A percentile compares a stretch with the other conserved stretches of the same genome.
Conservation (phyloP, 768 basidiomycete species). For the Mycena olivaceomarginata region DNA sequence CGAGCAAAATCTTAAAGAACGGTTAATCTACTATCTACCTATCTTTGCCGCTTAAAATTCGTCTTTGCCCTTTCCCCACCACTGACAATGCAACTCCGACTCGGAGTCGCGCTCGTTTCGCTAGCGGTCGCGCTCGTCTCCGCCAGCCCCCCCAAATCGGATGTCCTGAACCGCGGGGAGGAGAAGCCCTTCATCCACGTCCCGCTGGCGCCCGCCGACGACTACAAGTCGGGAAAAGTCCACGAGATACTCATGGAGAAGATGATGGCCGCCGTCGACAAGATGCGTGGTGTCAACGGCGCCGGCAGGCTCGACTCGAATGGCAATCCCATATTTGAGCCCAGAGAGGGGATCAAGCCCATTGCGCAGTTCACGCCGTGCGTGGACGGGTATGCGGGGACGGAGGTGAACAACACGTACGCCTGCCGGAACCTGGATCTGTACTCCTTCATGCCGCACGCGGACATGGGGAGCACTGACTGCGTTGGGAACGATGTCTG, state of each 20-base stretch:
- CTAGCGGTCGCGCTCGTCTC: conserved; percentile 7
- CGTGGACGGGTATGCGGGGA: conserved; percentile 30
- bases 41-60: no score
- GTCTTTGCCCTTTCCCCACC: no score
- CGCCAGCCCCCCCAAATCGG: neutral
- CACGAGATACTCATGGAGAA: conserved; percentile 32
- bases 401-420: conserved; percentile 35
- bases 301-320: neutral
- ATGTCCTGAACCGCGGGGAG: conserved; percentile 26
- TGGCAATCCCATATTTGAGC: conserved; percentile 15
- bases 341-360: conserved; percentile 14
- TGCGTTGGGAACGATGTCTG: conserved; percentile 39
- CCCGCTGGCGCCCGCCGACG: conserved; percentile 25
- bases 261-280: conserved; percentile 28
- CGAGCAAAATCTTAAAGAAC: no score
- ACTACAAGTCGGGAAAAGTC: conserved; percentile 37
- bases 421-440: conserved; percentile 38
- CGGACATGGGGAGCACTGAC: conserved; percentile 29
- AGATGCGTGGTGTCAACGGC: conserved; percentile 17
- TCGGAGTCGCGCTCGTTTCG: neutral
- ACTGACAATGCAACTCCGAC: neutral
- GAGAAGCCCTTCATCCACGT: conserved; percentile 39
- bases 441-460: conserved; percentile 40
- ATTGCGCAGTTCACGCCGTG: conserved; percentile 38
- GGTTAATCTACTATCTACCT: no score